A percentile compares a stretch with the other conserved stretches of the same genome.
Conservation (phyloP, 768 basidiomycete genomes). For the Termitomyces titanicus region DNA sequence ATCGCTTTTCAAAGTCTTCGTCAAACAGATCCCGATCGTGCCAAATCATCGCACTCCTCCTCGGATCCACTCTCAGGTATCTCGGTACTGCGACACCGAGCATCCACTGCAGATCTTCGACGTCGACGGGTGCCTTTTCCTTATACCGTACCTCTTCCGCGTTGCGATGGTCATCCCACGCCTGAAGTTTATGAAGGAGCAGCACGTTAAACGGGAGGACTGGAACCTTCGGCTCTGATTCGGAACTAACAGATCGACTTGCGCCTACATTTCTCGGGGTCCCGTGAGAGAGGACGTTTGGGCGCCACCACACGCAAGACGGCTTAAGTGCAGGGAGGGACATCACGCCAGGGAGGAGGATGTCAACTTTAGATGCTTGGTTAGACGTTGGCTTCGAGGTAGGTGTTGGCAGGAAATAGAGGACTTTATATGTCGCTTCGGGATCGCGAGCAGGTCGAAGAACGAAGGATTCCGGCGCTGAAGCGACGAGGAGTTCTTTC, state of each 20-base stretch:
- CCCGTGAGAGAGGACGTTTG: not conserved
- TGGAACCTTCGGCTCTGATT: slow-evolving; percentile 4
- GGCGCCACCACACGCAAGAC: not conserved
- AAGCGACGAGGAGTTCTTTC: slow-evolving; percentile 9
- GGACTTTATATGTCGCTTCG: slow-evolving; percentile 11
- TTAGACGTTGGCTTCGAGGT: slow-evolving; percentile 4
- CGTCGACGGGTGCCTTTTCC: slow-evolving; percentile 13
- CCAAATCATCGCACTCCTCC: not conserved
- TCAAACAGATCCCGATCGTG: slow-evolving; percentile 6
- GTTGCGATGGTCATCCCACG: slow-evolving; percentile 15
- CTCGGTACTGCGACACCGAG: not conserved
- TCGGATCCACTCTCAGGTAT: not conserved
- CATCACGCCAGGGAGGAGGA: slow-evolving; percentile 18
- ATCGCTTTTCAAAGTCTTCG: slow-evolving; percentile 12
- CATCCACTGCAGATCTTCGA: slow-evolving; percentile 11
- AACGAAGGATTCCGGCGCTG: slow-evolving; percentile 4
- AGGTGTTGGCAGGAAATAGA: slow-evolving; percentile 14
- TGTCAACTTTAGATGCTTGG: slow-evolving; percentile 9
- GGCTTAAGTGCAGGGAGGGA: slow-evolving; percentile 10
- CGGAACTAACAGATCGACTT: not conserved
- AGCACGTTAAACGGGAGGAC: slow-evolving; percentile 14
- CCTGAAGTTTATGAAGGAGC: slow-evolving; percentile 17
- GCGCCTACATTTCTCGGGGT: not conserved
- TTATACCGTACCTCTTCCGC: slow-evolving; percentile 9
- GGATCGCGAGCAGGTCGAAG: slow-evolving; percentile 10